Base-by-base conservation (phyloP, 768 basidiomycete species). In the Candolleomyces efflorescens region DNA sequence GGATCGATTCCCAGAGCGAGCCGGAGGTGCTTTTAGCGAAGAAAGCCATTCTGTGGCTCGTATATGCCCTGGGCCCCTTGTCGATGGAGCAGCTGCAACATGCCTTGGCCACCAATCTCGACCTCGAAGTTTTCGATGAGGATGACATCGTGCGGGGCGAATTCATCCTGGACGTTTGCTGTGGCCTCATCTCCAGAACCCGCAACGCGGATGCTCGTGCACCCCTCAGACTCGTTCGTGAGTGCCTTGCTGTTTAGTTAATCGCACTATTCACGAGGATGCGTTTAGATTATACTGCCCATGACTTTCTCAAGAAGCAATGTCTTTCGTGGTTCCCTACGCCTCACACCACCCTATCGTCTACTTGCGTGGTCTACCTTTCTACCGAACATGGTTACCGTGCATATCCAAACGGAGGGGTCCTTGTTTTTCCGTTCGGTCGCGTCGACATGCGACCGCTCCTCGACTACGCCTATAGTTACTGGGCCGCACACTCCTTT, bases 241-340 rank as follows among this genome's bases (percentile, higher is more conserved):
- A 47, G 55, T 48, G 17, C 15, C 17, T 43, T 32, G 3, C n/a
- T 44, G 17, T 22, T n/a, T 3, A 27, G 4, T 3, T 9, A 27
- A 27, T 27, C 9, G 2, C 32, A 10, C 7, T 18, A 26, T 22
- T 22, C 5, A n/a, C 5, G 38, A 22, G 37, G 17, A 39, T 32
- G 22, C 3, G 10, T 41, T 7, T 18, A 55, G 54, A 55, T 32
- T 55, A 55, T 32, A 55, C 54, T 12, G 54, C 54, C 13, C n/a
- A 27, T 39, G 54, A 55, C 12, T 26, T 32, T 20, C 54, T 55
- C 41, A 43, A 36, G 15, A 15, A 44, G 13, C 23, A 2, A 15
- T 55, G 18, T 20, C 12, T n/a, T 6, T 22, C 41, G 43, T 22
- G 27, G 17, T 45, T 24, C 43, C 41, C 54, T 2, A 5, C 41